Evolutionary conservation across 805 yeast species (phyloP).

Genomic region (Starmerella powellii): DNA sequence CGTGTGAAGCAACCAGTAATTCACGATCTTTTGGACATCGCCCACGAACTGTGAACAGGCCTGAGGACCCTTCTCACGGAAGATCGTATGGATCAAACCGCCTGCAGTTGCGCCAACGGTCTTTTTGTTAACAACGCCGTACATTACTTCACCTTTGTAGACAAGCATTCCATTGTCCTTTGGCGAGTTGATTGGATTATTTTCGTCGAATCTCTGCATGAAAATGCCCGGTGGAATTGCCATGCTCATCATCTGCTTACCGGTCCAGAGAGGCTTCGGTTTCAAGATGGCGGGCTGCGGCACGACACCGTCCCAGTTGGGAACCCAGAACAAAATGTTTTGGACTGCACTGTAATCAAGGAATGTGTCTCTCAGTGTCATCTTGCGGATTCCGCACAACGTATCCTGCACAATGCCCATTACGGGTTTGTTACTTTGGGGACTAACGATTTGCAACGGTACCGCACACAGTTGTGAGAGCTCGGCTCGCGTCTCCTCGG

Average conservation of each 20-base stretch:
- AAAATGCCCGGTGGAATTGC: slow-evolving; percentile 95
- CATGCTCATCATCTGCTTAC: slow-evolving; percentile 85
- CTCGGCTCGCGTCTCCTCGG: slow-evolving; percentile 96
- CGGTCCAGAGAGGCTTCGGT: slow-evolving; percentile 96
- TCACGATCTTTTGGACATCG: slow-evolving; percentile 86
- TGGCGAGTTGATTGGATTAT: slow-evolving; percentile 69
- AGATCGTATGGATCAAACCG: slow-evolving; percentile 92
- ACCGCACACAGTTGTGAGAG: slow-evolving; percentile 91
- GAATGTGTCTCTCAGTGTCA: slow-evolving; percentile 83
- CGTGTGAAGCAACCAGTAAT: slow-evolving; percentile 89
- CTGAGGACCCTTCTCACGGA: slow-evolving; percentile 93
- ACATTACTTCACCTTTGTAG: slow-evolving; percentile 89
- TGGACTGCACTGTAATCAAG: slow-evolving; percentile 87
- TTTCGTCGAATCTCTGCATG: slow-evolving; percentile 85
- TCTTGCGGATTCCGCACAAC: slow-evolving; percentile 88
- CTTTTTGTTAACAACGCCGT: slow-evolving; percentile 95
- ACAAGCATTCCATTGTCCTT: slow-evolving; percentile 93
- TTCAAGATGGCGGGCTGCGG: slow-evolving; percentile 90
- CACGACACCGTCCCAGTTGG: slow-evolving; percentile 95
- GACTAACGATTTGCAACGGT: slow-evolving; percentile 93
- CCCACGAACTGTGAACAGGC: slow-evolving; percentile 84
- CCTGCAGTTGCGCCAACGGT: slow-evolving; percentile 98
- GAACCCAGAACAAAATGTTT: slow-evolving; percentile 96
- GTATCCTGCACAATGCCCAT: slow-evolving; percentile 99
- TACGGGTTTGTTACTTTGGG: slow-evolving; percentile 97